Conservation (phyloP, 768 basidiomycete genomes). For the Asterophora parasitica region DNA sequence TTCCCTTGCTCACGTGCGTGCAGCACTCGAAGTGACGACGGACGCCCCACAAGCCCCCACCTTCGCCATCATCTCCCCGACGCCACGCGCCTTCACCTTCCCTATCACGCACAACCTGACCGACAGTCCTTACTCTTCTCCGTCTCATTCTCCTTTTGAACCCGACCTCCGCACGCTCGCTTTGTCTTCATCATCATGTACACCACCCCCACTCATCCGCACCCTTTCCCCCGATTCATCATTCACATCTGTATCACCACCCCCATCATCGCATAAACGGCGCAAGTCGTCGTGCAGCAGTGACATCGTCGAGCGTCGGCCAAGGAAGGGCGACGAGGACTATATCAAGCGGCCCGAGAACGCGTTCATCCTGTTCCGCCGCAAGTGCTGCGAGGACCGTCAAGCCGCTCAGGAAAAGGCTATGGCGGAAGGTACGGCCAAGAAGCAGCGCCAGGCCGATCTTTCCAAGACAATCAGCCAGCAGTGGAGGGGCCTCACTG, state of each 20-base stretch:
- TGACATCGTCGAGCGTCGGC: slow-evolving; percentile 48
- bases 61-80: slow-evolving; percentile 61
- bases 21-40: slow-evolving; percentile 75
- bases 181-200: slow-evolving; percentile 35
- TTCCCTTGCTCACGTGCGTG: slow-evolving; percentile 12
- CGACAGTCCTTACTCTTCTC: slow-evolving; percentile 68
- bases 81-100: slow-evolving; percentile 69
- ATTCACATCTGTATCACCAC: slow-evolving; percentile 33
- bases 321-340: slow-evolving; percentile 74
- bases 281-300: slow-evolving; percentile 46
- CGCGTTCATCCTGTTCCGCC: slow-evolving; percentile 80
- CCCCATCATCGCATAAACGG: slow-evolving; percentile 41
- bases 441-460: slow-evolving; percentile 68
- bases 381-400: slow-evolving; percentile 72
- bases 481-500: slow-evolving; percentile 67
- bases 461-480: slow-evolving; percentile 79
- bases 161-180: slow-evolving; percentile 58
- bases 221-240: slow-evolving; percentile 40
- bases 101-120: slow-evolving; percentile 55
- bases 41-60: slow-evolving; percentile 53
- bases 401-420: slow-evolving; percentile 51
- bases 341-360: slow-evolving; percentile 84
- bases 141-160: slow-evolving; percentile 69
- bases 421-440: slow-evolving; percentile 36
- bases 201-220: slow-evolving; percentile 32